Evolutionary conservation across 495 filamentous ascomycete genomes (phyloP).

Genomic region (Trichoderma reesei): DNA sequence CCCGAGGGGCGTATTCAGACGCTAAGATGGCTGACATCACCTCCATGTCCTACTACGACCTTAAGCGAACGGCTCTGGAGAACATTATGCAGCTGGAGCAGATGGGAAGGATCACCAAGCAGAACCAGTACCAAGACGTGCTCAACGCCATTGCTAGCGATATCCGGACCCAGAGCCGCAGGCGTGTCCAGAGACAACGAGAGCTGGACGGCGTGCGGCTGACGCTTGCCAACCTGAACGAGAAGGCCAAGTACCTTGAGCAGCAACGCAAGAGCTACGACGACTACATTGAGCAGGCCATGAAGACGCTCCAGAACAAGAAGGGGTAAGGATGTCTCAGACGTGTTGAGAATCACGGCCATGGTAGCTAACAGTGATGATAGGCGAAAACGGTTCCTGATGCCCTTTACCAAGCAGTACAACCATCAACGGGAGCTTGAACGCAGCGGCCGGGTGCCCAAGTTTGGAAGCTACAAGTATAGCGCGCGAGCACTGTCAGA

Average conservation of each 20-base stretch:
- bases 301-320: conserved; percentile 96
- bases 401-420: conserved; percentile 98
- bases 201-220: conserved; percentile 82
- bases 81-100: conserved; percentile 86
- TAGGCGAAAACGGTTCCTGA: conserved; percentile 79
- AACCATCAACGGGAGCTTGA: conserved; percentile 94
- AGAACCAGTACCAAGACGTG: conserved; percentile 94
- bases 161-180: conserved; percentile 91
- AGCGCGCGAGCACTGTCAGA: conserved; percentile 79
- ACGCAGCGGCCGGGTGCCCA: conserved; percentile 80
- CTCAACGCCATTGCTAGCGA: conserved; percentile 94
- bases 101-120: conserved; percentile 72
- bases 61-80: conserved; percentile 88
- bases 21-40: conserved; percentile 82
- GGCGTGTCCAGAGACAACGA: conserved; percentile 78
- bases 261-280: conserved; percentile 95
- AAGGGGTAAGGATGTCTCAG: conserved; percentile 50
- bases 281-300: conserved; percentile 97
- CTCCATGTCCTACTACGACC: conserved; percentile 78
- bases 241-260: conserved; percentile 88
- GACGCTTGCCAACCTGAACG: conserved; percentile 75
- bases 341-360: not conserved
- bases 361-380: not conserved
- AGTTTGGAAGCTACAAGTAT: conserved; percentile 97
- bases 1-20: conserved; percentile 81